phyloP scores from a whole-genome alignment of 306 rosid species.

The Acacia melanoxylon region DNA sequence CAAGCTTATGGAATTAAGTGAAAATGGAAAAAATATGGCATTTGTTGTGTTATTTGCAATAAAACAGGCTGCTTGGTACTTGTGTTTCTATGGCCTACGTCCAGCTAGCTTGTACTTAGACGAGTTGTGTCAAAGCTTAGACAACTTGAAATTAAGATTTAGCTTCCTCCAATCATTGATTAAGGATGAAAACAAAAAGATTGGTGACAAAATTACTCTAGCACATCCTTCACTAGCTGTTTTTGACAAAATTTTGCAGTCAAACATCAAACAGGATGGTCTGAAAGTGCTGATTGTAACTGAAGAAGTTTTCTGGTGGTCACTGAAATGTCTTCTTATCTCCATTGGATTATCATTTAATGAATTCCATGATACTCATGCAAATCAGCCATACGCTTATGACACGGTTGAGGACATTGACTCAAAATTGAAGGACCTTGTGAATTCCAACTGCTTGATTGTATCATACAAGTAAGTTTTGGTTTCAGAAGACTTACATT shows the following conservation, averaged over 20 bases:
- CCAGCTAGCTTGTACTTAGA: conserved; percentile 54
- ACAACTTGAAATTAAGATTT: conserved; percentile 48
- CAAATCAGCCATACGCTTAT: conserved; percentile 25
- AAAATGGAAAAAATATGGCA: conserved; percentile 45
- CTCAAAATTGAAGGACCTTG: conserved; percentile 36
- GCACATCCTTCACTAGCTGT: conserved; percentile 55
- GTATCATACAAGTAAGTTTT: conserved; percentile 52
- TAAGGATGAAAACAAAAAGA: conserved; percentile 46
- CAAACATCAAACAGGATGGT: conserved; percentile 31
- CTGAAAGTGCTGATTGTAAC: conserved; percentile 57
- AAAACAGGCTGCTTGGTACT: conserved; percentile 63
- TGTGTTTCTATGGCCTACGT: conserved; percentile 59
- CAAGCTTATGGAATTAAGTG: conserved; percentile 43
- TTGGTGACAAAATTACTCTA: conserved; percentile 34
- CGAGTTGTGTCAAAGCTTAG: conserved; percentile 53
- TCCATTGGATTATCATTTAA: conserved; percentile 52
- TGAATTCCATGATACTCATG: conserved; percentile 34
- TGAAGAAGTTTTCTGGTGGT: conserved; percentile 55
- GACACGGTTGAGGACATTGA: conserved; percentile 13
- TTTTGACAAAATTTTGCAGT: conserved; percentile 45
- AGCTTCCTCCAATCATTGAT: conserved; percentile 48
- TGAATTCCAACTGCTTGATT: conserved; percentile 50
- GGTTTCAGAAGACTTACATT: conserved; percentile 22
- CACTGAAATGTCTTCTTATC: conserved; percentile 49
- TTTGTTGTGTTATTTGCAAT: conserved; percentile 53